These are phyloP conservation scores for Nicotiana undulata DNA, from an alignment of 257 asterid genomes.

Conservation along the genomic window DNA sequence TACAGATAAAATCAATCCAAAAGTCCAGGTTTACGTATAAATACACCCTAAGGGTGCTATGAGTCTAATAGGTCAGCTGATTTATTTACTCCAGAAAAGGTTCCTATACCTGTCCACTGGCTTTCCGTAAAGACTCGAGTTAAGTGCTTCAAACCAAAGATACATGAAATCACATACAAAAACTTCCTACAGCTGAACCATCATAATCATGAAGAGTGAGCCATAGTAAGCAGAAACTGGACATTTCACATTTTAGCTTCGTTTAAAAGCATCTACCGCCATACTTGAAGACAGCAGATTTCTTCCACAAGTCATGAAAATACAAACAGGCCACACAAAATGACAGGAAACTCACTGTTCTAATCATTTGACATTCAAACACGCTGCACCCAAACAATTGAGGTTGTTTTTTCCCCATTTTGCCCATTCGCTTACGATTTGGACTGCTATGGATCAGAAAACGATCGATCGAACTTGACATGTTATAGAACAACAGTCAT, in stretches of 20 bases:
- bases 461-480: neutral
- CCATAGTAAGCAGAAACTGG: neutral
- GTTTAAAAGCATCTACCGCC: neutral
- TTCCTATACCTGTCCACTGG: neutral
- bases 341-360: neutral
- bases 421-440: neutral
- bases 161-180: neutral
- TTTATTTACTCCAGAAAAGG: neutral
- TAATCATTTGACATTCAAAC: neutral
- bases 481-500: neutral
- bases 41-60: neutral
- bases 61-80: neutral
- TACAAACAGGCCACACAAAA: neutral
- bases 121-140: neutral
- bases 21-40: neutral
- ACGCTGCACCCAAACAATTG: neutral
- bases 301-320: neutral
- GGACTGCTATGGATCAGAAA: neutral
- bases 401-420: neutral
- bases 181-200: neutral
- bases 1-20: neutral
- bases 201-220: neutral
- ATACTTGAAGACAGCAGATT: neutral
- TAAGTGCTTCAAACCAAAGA: neutral
- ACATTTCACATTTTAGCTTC: neutral